phyloP scores from a whole-genome alignment of 2,329 filamentous ascomycete genomes.

The Pestalotiopsis sp. region DNA sequence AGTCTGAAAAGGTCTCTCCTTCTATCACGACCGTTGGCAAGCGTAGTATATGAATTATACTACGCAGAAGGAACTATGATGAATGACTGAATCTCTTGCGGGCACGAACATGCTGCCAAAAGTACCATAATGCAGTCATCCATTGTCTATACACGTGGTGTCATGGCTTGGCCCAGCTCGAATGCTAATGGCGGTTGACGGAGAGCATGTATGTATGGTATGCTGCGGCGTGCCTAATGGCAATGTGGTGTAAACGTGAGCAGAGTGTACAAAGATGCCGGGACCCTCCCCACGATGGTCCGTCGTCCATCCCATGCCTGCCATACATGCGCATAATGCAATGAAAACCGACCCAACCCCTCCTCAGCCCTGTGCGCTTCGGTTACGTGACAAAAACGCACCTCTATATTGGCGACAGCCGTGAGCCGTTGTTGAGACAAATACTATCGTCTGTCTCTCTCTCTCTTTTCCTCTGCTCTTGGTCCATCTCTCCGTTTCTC shows the following conservation, averaged over 20 bases:
- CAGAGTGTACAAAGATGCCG: not conserved
- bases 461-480: not conserved
- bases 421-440: not conserved
- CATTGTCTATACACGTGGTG: not conserved
- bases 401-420: slow-evolving; percentile 1
- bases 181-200: not conserved
- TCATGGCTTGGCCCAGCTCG: not conserved
- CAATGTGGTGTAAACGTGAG: not conserved
- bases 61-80: not conserved
- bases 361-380: not conserved
- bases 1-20: not conserved
- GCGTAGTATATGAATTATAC: not conserved
- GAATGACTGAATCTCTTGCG: too few species aligned
- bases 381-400: not conserved
- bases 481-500: not conserved
- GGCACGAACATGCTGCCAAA: not conserved
- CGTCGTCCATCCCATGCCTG: not conserved
- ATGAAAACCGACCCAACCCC: not conserved
- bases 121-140: not conserved
- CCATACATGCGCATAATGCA: not conserved
- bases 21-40: not conserved
- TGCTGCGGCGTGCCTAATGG: not conserved
- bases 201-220: not conserved
- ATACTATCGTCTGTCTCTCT: not conserved
- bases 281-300: not conserved